Conservation (phyloP, 306 rosid genomes). For the Trichosanthes truncata region DNA sequence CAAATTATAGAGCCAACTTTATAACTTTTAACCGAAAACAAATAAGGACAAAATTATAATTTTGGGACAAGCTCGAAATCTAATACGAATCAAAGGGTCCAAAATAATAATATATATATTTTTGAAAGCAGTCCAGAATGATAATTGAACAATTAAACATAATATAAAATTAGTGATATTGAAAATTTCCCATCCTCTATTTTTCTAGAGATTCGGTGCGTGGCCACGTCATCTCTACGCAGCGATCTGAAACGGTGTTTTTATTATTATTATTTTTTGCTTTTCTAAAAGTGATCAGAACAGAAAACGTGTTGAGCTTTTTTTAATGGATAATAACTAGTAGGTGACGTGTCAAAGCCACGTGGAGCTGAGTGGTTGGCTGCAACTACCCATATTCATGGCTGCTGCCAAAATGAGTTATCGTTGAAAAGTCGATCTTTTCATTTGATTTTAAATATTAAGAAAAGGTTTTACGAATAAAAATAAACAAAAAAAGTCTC, state of each 20-base stretch:
- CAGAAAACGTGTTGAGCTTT: neutral
- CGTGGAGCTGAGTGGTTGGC: neutral
- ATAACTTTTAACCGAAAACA: too few species aligned
- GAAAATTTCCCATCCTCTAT: neutral
- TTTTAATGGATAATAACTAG: neutral
- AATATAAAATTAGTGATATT: neutral
- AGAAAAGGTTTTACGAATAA: too few species aligned
- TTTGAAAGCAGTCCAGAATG: too few species aligned
- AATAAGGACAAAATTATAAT: too few species aligned
- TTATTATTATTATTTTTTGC: neutral
- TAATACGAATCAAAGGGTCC: too few species aligned
- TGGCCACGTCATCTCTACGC: conserved; percentile 5
- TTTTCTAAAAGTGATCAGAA: neutral
- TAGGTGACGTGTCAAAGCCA: neutral
- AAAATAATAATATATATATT: too few species aligned
- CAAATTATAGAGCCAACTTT: too few species aligned
- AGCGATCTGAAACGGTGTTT: neutral
- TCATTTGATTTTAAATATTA: neutral
- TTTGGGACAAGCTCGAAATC: too few species aligned
- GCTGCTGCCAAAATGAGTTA: neutral
- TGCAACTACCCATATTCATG: neutral
- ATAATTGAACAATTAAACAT: neutral
- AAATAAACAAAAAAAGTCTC: too few species aligned
- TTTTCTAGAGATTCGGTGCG: neutral
- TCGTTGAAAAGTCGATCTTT: neutral